phyloP scores from a whole-genome alignment of 495 filamentous ascomycete species.

The Endocarpon pusillum region DNA sequence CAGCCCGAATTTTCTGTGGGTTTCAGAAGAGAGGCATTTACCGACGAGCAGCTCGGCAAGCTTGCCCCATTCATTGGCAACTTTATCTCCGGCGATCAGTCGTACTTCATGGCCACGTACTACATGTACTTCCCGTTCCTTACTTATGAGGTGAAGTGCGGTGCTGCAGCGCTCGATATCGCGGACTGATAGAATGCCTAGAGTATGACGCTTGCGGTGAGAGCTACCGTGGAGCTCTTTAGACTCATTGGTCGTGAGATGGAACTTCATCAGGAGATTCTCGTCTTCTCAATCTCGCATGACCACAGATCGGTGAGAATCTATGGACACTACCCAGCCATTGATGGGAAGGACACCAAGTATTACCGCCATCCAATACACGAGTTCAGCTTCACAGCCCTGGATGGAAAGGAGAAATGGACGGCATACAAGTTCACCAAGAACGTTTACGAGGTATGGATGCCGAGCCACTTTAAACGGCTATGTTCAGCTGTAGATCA shows the following conservation, averaged over 20 bases:
- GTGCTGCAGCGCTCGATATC: conserved; percentile 15
- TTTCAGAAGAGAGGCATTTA: conserved; percentile 22
- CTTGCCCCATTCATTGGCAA: conserved; percentile 19
- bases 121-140: conserved; percentile 27
- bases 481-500: background rate
- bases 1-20: conserved; percentile 15
- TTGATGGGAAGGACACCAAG: conserved; percentile 8
- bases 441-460: conserved; percentile 24
- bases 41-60: conserved; percentile 19
- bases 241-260: conserved; percentile 14
- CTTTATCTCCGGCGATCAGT: conserved; percentile 10
- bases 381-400: conserved; percentile 13
- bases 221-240: conserved; percentile 20
- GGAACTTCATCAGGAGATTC: conserved; percentile 23
- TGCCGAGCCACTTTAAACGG: conserved; percentile 20
- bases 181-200: conserved; percentile 22
- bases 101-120: conserved; percentile 21
- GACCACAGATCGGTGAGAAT: conserved; percentile 17
- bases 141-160: conserved; percentile 21
- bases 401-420: conserved; percentile 19
- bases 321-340: conserved; percentile 15
- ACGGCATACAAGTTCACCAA: conserved; percentile 17
- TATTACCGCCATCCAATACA: conserved; percentile 8
- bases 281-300: conserved; percentile 28
- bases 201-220: conserved; percentile 23